A percentile compares a stretch with the other conserved stretches of the same genome.
Conservation (phyloP, 2,329 filamentous ascomycete species). For the Penicillium hesseltinei region DNA sequence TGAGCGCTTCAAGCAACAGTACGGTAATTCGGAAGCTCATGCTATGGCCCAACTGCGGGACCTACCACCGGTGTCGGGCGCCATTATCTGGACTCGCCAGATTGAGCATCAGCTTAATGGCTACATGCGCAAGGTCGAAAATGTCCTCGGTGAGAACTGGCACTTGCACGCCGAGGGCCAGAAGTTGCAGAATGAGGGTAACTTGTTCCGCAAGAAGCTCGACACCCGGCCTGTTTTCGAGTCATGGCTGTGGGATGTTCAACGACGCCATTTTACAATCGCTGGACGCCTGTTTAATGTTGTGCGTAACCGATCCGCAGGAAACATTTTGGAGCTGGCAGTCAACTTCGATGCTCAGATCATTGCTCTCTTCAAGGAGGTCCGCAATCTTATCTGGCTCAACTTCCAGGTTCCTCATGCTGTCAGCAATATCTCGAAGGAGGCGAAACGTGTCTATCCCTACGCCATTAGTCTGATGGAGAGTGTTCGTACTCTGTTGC, state of each 20-base stretch:
- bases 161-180: constrained; percentile 90
- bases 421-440: constrained; percentile 93
- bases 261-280: constrained; percentile 84
- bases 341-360: constrained; percentile 98
- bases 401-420: constrained; percentile 92
- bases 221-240: constrained; percentile 93
- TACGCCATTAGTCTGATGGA: constrained; percentile 99
- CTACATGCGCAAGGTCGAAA: constrained; percentile 99
- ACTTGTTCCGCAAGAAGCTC: constrained; percentile 92
- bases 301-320: constrained; percentile 80
- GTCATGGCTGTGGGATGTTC: constrained; percentile 89
- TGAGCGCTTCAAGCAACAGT: constrained; percentile 97
- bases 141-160: constrained; percentile 94
- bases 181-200: constrained; percentile 86
- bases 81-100: constrained; percentile 95
- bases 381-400: constrained; percentile 91
- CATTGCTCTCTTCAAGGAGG: constrained; percentile 98
- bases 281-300: constrained; percentile 90
- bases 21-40: constrained; percentile 95
- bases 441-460: constrained; percentile 97
- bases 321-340: constrained; percentile 79
- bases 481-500: constrained; percentile 88
- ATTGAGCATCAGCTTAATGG: constrained; percentile 93
- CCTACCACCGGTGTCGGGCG: constrained; percentile 89
- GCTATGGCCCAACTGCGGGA: constrained; percentile 98